phyloP scores from a whole-genome alignment of 2,329 filamentous ascomycete genomes.

The Dactylellina cionopaga region DNA sequence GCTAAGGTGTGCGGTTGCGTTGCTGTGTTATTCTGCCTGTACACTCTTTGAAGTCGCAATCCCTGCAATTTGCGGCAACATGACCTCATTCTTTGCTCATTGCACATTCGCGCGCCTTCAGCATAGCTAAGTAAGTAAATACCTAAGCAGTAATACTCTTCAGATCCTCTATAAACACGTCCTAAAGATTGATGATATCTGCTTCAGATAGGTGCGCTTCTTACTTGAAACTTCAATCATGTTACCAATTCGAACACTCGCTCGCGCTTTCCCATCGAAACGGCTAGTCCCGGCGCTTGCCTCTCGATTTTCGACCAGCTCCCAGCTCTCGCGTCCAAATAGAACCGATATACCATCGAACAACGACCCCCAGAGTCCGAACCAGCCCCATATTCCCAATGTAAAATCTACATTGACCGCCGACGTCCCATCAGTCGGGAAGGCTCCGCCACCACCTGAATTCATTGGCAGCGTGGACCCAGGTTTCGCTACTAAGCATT shows the following conservation, averaged over 20 bases:
- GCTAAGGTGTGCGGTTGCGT: no score
- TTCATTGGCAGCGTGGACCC: conserved; percentile 45
- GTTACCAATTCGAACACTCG: conserved; percentile 33
- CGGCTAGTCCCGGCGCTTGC: conserved; percentile 7
- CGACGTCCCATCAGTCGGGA: conserved; percentile 43
- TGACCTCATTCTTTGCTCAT: conserved; percentile 47
- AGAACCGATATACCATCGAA: conserved; percentile 38
- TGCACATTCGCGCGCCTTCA: background rate
- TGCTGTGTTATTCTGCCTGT: conserved; percentile 3
- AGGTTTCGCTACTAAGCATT: background rate
- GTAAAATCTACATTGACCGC: conserved; percentile 24
- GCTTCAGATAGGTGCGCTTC: no score
- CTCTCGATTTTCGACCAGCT: conserved; percentile 35
- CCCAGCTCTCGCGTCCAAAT: conserved; percentile 6
- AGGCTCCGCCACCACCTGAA: conserved; percentile 38
- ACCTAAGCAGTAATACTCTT: no score
- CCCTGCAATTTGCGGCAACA: conserved; percentile 2
- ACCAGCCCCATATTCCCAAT: conserved; percentile 38
- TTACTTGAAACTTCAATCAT: background rate
- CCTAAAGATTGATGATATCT: no score
- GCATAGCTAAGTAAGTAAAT: no score
- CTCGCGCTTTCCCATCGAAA: background rate
- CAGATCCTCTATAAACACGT: no score
- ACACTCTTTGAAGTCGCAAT: background rate
- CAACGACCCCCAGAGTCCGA: conserved; percentile 32